Evolutionary conservation across 129 eudicot genomes (phyloP), one percentile per base, ranked within the genome.

Genomic region (Flaveria robusta): DNA sequence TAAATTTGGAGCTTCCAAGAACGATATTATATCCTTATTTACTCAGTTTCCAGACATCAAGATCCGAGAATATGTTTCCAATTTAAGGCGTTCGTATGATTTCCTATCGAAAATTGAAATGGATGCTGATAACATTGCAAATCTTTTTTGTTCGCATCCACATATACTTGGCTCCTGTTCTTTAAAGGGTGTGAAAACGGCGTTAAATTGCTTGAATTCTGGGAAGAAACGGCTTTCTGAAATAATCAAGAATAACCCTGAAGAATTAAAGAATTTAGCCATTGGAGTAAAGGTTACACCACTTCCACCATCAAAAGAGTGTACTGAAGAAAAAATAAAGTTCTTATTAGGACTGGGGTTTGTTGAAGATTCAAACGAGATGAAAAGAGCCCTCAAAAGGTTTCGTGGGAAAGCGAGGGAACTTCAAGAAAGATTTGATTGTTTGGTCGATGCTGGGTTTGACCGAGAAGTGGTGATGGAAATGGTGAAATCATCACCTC

Each of bases 391-490:
- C 31, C 73, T 89, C 3, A 94, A 79, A 76, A 65, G 70, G 12
- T 88, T 91, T 64, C 86, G 91, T 41, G 98, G 98, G 66, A 83
- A 77, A 72, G 93, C 90, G 24, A 73, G 29, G 34, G 90, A 90
- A 50, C 93, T 94, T 70, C 96, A 86, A 68, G 98, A 94, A 72
- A 83, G 98, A 70, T 94, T 91, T 46, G 84, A 91, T 59, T 94
- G 90, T 84, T 75, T 91, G 41, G 92, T 91, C 16, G 75, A 84
- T 3, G 69, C 68, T 3, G 97, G 98, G 49, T 86, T 94, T 62
- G 81, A 75, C 79, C 82, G 50, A 19, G 72, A 86, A 81, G 83
- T 88, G 6, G 96, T 87, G 73, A 23, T 70, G 31, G 52, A 63
- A 23, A 86, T 91, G 99, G 51, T 94, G 26, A 94, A 84, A 85